A percentile compares a stretch with the other conserved stretches of the same genome.
Conservation (phyloP, 2,329 filamentous ascomycete species). For the Epichloe gansuensis region DNA sequence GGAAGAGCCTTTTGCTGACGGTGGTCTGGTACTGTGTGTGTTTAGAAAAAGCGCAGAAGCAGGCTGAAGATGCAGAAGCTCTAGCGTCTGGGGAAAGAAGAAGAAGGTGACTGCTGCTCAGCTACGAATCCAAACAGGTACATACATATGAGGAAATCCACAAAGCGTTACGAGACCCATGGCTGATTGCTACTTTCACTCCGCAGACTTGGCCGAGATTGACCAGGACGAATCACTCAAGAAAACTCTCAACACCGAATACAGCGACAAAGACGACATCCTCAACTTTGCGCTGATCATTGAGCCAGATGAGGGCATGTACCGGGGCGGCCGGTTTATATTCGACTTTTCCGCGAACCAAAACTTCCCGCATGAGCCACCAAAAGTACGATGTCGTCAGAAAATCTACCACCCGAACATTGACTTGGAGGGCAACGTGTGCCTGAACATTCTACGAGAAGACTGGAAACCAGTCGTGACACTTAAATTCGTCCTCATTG, state of each 20-base stretch:
- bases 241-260: slow-evolving; percentile 68
- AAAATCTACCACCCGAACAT: slow-evolving; percentile 99
- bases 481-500: slow-evolving; percentile 90
- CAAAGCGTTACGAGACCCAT: background rate
- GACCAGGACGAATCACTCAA: slow-evolving; percentile 42
- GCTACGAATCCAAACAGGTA: slow-evolving; percentile 91
- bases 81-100: slow-evolving; percentile 69
- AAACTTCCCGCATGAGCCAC: slow-evolving; percentile 93
- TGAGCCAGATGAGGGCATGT: slow-evolving; percentile 75
- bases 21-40: slow-evolving; percentile 9
- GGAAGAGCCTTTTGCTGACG: background rate
- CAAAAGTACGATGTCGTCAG: slow-evolving; percentile 92
- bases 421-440: slow-evolving; percentile 94
- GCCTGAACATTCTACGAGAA: slow-evolving; percentile 90
- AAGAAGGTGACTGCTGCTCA: slow-evolving; percentile 98
- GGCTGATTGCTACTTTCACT: background rate
- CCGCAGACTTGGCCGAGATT: slow-evolving; percentile 67
- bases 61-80: slow-evolving; percentile 72
- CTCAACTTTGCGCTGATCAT: slow-evolving; percentile 74
- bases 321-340: slow-evolving; percentile 76
- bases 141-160: slow-evolving; percentile 1
- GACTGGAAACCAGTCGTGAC: slow-evolving; percentile 99
- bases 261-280: slow-evolving; percentile 74
- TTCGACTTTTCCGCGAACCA: slow-evolving; percentile 90
- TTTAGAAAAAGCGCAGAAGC: slow-evolving; percentile 92